Evolutionary conservation across 345 rosid genomes (phyloP).

Genomic region (Syzygium aromaticum): DNA sequence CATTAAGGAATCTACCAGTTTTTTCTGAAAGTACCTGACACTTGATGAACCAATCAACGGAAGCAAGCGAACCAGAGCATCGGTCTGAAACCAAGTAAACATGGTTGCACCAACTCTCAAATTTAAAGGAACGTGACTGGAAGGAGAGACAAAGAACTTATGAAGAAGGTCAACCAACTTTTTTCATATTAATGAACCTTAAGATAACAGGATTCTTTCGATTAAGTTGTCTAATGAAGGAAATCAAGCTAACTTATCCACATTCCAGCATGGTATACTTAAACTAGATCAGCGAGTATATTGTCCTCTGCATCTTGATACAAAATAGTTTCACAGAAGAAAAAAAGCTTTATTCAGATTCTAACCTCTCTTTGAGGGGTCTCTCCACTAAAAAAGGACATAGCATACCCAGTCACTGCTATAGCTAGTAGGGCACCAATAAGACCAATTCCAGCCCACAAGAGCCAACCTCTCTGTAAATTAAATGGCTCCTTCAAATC

Average conservation of each 20-base stretch:
- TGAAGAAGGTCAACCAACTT: background rate
- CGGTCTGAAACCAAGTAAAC: conserved; percentile 34
- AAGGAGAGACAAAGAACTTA: background rate
- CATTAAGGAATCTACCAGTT: background rate
- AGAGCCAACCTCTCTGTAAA: conserved; percentile 49
- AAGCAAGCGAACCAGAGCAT: conserved; percentile 59
- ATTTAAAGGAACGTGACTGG: background rate
- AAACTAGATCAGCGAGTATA: background rate
- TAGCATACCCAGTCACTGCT: conserved; percentile 30
- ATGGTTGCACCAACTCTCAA: background rate
- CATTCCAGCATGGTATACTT: background rate
- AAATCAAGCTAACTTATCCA: background rate
- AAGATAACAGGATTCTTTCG: background rate
- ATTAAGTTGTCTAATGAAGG: background rate
- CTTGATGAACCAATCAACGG: conserved; percentile 66
- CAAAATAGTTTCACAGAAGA: background rate
- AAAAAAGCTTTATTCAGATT: background rate
- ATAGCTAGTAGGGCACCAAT: conserved; percentile 36
- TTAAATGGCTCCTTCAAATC: conserved; percentile 69
- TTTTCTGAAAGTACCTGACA: conserved; percentile 30
- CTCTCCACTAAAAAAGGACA: conserved; percentile 43
- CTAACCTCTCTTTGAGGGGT: conserved; percentile 60
- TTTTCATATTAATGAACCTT: background rate
- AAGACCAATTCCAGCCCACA: conserved; percentile 64
- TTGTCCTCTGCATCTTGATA: background rate